Percentiles rank a stretch among this genome's conserved stretches.
Evolutionary conservation across 768 basidiomycete species (phyloP).

Genomic region (Agaricus blazei): DNA sequence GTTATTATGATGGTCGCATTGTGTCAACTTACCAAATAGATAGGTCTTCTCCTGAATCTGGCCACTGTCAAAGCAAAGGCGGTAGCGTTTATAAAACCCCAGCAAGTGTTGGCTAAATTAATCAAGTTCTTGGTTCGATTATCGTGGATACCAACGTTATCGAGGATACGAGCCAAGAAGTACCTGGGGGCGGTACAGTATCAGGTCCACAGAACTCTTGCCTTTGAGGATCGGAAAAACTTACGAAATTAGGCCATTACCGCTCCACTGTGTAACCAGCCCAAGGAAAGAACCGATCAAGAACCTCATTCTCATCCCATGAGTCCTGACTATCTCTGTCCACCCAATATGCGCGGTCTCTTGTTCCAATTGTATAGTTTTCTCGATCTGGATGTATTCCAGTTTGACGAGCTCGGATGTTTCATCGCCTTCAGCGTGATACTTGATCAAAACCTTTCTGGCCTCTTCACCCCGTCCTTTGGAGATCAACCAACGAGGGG

Average conservation of each 20-base stretch:
- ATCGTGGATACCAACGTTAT: conserved; percentile 45
- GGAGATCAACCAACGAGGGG: conserved; percentile 60
- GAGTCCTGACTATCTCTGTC: conserved; percentile 37
- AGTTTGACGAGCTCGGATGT: conserved; percentile 52
- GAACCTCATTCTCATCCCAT: conserved; percentile 50
- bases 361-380: conserved; percentile 47
- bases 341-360: conserved; percentile 43
- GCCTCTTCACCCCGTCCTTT: conserved; percentile 50
- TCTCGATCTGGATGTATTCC: conserved; percentile 52
- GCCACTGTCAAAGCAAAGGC: conserved; percentile 43
- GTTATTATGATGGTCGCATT: neutral
- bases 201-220: neutral
- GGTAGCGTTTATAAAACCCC: conserved; percentile 52
- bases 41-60: conserved; percentile 40
- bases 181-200: conserved; percentile 26
- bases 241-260: conserved; percentile 54
- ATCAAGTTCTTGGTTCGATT: conserved; percentile 52
- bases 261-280: conserved; percentile 59
- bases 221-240: conserved; percentile 12
- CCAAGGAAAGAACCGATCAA: conserved; percentile 46
- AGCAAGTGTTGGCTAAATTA: conserved; percentile 49
- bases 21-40: conserved; percentile 38
- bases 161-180: conserved; percentile 50
- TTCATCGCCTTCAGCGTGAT: conserved; percentile 56
- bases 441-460: conserved; percentile 41